Percentiles rank a stretch among this genome's conserved stretches.
These are phyloP conservation scores for Termitomyces titanicus DNA, from an alignment of 768 basidiomycete species.

Conservation along the genomic window DNA sequence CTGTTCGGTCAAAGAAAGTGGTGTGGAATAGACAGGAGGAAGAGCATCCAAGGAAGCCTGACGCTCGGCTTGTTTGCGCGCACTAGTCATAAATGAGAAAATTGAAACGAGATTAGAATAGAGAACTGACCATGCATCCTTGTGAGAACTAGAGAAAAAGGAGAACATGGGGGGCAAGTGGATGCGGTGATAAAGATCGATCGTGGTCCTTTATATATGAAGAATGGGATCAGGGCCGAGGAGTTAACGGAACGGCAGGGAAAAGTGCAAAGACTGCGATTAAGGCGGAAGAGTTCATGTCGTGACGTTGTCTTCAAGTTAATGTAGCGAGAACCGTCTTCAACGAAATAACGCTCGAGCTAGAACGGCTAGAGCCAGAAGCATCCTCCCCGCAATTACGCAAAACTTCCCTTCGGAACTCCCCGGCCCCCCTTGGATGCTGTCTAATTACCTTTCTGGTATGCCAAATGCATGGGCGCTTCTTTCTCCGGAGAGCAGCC, in stretches of 20 bases:
- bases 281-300: constrained; percentile 17
- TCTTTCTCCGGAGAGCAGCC: constrained; percentile 1
- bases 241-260: constrained; percentile 13
- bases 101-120: background rate
- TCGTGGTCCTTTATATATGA: constrained; percentile 10
- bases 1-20: constrained; percentile 41
- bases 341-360: constrained; percentile 18
- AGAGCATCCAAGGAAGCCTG: constrained; percentile 40
- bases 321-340: constrained; percentile 14
- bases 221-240: constrained; percentile 10
- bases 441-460: constrained; percentile 12
- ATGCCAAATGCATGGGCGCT: constrained; percentile 5
- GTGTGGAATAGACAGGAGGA: constrained; percentile 31
- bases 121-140: constrained; percentile 28
- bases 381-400: constrained; percentile 3
- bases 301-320: constrained; percentile 13
- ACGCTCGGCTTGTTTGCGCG: constrained; percentile 42
- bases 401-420: constrained; percentile 10
- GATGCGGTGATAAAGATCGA: constrained; percentile 3
- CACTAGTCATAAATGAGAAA: constrained; percentile 22
- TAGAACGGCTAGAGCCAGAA: constrained; percentile 25
- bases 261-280: constrained; percentile 14
- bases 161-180: constrained; percentile 13
- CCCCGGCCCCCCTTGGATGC: constrained; percentile 9
- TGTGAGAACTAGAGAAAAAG: constrained; percentile 10